Conservation (phyloP, 805 yeast genomes). For the Soucietia sequanensis region DNA sequence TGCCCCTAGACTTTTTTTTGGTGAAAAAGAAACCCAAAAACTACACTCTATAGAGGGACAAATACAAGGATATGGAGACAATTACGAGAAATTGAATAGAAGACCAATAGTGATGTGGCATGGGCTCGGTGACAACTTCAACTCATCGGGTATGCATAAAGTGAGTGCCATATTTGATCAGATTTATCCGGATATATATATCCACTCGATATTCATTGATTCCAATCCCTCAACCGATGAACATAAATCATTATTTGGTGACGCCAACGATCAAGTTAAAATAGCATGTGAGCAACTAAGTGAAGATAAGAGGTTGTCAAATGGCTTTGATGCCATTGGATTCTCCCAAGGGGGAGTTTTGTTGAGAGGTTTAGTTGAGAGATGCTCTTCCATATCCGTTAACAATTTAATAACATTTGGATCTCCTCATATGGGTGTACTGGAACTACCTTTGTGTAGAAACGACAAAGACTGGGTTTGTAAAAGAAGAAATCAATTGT, state of each 20-base stretch:
- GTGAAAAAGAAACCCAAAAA: no score
- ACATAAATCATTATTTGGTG: slow-evolving; percentile 56
- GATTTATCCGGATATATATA: slow-evolving; percentile 47
- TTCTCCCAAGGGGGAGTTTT: slow-evolving; percentile 86
- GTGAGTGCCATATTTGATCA: slow-evolving; percentile 42
- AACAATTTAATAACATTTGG: slow-evolving; percentile 69
- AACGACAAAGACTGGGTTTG: slow-evolving; percentile 57
- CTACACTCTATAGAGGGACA: no score
- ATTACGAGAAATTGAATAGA: no score
- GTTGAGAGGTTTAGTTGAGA: slow-evolving; percentile 62
- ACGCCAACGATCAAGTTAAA: slow-evolving; percentile 53
- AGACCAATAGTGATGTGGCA: slow-evolving; percentile 76
- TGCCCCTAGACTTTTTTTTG: no score
- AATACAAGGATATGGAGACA: no score
- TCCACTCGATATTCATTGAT: slow-evolving; percentile 55
- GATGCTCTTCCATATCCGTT: slow-evolving; percentile 45
- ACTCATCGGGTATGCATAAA: slow-evolving; percentile 56
- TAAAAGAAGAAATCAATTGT: slow-evolving; percentile 47
- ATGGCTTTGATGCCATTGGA: slow-evolving; percentile 74
- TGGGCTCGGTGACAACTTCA: slow-evolving; percentile 76
- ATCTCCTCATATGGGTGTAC: slow-evolving; percentile 76
- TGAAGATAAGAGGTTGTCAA: slow-evolving; percentile 40
- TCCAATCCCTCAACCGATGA: slow-evolving; percentile 52
- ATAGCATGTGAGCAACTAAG: slow-evolving; percentile 55
- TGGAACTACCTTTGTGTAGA: slow-evolving; percentile 62